Conservation (phyloP, 345 rosid species). For the Cochlearia excelsa region DNA sequence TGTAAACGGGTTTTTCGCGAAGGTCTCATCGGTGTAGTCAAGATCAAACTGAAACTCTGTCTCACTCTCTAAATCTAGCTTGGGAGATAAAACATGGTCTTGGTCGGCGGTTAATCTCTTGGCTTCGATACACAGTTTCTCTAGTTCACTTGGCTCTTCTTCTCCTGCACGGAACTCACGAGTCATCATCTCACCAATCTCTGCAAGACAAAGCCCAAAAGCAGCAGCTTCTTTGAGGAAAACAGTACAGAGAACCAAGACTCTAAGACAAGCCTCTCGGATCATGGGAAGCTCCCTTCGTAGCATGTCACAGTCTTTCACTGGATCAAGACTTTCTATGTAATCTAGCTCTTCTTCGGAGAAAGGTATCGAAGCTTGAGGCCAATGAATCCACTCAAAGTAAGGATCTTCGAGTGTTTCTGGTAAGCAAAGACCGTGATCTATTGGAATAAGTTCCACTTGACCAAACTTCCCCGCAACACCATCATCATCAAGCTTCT, state of each 20-base stretch:
- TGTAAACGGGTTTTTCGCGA: conserved; percentile 31
- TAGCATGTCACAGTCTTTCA: conserved; percentile 50
- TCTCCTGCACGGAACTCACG: conserved; percentile 47
- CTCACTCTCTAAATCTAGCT: conserved; percentile 34
- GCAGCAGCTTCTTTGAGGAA: conserved; percentile 61
- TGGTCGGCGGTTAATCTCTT: conserved; percentile 37
- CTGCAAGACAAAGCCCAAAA: conserved; percentile 42
- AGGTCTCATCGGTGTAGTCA: conserved; percentile 31
- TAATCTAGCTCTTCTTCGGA: conserved; percentile 69
- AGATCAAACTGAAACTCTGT: conserved; percentile 44
- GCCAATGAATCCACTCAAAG: conserved; percentile 78
- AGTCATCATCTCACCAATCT: conserved; percentile 70
- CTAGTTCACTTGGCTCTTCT: conserved; percentile 68
- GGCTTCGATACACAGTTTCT: conserved; percentile 52
- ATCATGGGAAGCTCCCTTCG: conserved; percentile 58
- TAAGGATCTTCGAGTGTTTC: conserved; percentile 67
- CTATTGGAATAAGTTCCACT: conserved; percentile 62
- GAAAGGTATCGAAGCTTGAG: conserved; percentile 66
- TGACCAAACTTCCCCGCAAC: conserved; percentile 50
- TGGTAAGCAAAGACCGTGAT: conserved; percentile 70
- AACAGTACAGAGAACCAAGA: conserved; percentile 50
- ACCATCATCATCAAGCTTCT: conserved; percentile 46
- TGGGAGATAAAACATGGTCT: conserved; percentile 30
- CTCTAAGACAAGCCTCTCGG: conserved; percentile 57
- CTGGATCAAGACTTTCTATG: conserved; percentile 48